A percentile compares a stretch with the other conserved stretches of the same genome.
phyloP scores from a whole-genome alignment of 2,329 filamentous ascomycete genomes.

The Kalmusia sp. region DNA sequence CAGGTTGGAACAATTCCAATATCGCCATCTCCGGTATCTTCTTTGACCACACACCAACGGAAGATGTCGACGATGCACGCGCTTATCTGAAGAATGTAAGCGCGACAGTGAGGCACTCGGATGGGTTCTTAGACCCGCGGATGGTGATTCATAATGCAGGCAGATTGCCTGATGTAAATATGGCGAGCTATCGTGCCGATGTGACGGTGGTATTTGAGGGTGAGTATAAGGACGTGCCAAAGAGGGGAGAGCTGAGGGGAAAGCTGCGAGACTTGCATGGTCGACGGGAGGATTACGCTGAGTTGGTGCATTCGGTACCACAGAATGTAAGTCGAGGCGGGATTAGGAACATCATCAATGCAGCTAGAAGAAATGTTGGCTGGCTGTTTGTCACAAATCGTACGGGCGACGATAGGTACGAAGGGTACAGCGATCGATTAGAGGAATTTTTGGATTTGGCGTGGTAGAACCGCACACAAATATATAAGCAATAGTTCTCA shows the following conservation, averaged over 20 bases:
- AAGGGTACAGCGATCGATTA: constrained; percentile 23
- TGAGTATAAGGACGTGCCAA: constrained; percentile 20
- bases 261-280: constrained; percentile 11
- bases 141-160: constrained; percentile 33
- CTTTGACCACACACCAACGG: constrained; percentile 56
- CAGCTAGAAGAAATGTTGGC: constrained; percentile 23
- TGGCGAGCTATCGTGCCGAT: constrained; percentile 24
- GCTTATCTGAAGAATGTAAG: constrained; percentile 33
- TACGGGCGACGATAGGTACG: constrained; percentile 22
- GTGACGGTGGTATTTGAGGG: constrained; percentile 34
- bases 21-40: constrained; percentile 55
- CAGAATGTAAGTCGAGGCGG: constrained; percentile 15
- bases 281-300: constrained; percentile 22
- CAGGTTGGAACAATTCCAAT: constrained; percentile 52
- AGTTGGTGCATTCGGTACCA: constrained; percentile 28
- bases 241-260: constrained; percentile 12
- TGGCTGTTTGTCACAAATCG: constrained; percentile 33
- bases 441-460: constrained; percentile 29
- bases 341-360: constrained; percentile 29
- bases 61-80: constrained; percentile 12
- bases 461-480: no score
- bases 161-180: constrained; percentile 20
- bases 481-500: no score
- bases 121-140: constrained; percentile 21
- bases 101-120: constrained; percentile 22